These are phyloP conservation scores for Acacia pycnantha DNA, from an alignment of 331 rosid species.

Conservation along the genomic window DNA sequence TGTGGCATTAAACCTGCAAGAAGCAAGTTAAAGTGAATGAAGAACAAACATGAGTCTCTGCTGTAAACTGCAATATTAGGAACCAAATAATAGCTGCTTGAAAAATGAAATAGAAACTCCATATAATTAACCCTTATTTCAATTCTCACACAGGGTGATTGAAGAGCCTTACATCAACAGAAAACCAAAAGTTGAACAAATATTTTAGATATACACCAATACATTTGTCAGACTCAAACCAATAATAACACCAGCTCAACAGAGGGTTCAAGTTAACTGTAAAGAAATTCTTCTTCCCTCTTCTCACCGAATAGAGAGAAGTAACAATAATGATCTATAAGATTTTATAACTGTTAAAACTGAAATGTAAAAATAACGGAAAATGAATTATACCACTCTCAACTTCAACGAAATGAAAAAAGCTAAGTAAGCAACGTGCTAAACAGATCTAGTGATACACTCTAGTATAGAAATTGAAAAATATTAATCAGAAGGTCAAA, in stretches of 20 bases:
- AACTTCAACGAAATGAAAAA: constrained; percentile 7
- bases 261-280: neutral
- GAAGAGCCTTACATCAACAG: neutral
- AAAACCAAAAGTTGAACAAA: constrained; percentile 21
- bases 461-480: constrained; percentile 9
- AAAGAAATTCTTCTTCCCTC: neutral
- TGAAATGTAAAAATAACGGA: constrained; percentile 10
- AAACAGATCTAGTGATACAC: neutral
- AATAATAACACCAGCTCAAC: neutral
- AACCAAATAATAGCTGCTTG: constrained; percentile 3
- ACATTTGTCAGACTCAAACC: neutral
- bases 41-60: constrained; percentile 21
- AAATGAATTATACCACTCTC: constrained; percentile 14
- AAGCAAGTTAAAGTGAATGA: constrained; percentile 34
- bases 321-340: neutral
- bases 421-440: neutral
- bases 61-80: constrained; percentile 24
- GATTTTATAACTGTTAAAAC: neutral
- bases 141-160: neutral
- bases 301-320: constrained; percentile 19
- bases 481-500: constrained; percentile 10
- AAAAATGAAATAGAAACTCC: constrained; percentile 12
- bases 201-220: neutral
- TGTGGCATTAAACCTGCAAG: constrained; percentile 83
- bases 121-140: constrained; percentile 10